Percentiles rank a stretch among this genome's conserved stretches.
Evolutionary conservation across 352 stramenopile genomes (phyloP).

Genomic region (Phytophthora crassamura): DNA sequence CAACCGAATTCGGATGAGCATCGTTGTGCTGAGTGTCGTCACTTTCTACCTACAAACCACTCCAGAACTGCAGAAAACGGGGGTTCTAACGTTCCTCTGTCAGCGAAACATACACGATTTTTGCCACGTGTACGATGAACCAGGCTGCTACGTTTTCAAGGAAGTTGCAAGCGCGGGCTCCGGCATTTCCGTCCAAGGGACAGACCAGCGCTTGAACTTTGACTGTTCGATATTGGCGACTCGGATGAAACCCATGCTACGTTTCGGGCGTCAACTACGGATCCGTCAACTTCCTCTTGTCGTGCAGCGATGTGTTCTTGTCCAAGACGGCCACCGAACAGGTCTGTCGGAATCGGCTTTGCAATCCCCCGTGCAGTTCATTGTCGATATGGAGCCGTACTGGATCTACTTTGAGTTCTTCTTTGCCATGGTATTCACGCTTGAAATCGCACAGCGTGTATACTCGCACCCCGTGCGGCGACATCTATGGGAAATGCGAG

Average conservation of each 20-base stretch:
- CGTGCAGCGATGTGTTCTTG: slow-evolving; percentile 38
- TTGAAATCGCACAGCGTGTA: slow-evolving; percentile 42
- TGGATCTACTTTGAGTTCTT: slow-evolving; percentile 61
- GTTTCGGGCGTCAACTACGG: slow-evolving; percentile 42
- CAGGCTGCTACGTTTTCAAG: slow-evolving; percentile 48
- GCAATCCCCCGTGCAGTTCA: slow-evolving; percentile 41
- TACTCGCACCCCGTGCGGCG: slow-evolving; percentile 36
- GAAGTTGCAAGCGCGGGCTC: slow-evolving; percentile 11
- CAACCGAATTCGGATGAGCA: slow-evolving; percentile 41
- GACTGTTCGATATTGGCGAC: slow-evolving; percentile 29
- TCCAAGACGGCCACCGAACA: slow-evolving; percentile 11
- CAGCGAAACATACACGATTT: slow-evolving; percentile 48
- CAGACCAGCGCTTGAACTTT: slow-evolving; percentile 33
- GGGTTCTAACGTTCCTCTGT: slow-evolving; percentile 46
- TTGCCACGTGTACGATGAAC: slow-evolving; percentile 35
- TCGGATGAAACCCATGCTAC: slow-evolving; percentile 35
- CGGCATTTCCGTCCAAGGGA: slow-evolving; percentile 16
- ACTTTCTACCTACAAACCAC: slow-evolving; percentile 68
- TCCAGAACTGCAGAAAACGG: slow-evolving; percentile 56
- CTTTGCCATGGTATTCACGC: slow-evolving; percentile 52
- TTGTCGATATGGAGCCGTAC: slow-evolving; percentile 57
- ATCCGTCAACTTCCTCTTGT: slow-evolving; percentile 28
- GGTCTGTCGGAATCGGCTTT: slow-evolving; percentile 57
- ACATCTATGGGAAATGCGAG: slow-evolving; percentile 38
- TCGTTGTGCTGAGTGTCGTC: slow-evolving; percentile 51